Percentiles rank a stretch among this genome's conserved stretches.
phyloP scores from a whole-genome alignment of 345 rosid species.

The Cardamine occulta region DNA sequence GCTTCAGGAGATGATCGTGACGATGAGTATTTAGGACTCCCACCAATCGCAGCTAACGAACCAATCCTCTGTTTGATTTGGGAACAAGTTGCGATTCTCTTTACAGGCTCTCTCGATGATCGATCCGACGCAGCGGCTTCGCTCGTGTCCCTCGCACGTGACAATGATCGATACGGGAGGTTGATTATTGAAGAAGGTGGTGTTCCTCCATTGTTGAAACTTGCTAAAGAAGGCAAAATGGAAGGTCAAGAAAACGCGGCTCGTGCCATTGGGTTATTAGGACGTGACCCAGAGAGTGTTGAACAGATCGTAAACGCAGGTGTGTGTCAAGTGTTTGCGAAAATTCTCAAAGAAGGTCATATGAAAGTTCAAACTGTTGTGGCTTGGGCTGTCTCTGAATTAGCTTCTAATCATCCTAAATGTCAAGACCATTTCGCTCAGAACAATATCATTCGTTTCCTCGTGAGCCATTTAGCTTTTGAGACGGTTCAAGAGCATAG shows the following conservation, averaged over 20 bases:
- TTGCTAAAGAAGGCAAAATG: conserved; percentile 72
- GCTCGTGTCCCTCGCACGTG: conserved; percentile 76
- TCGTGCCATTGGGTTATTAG: conserved; percentile 75
- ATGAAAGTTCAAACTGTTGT: conserved; percentile 75
- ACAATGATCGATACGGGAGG: conserved; percentile 73
- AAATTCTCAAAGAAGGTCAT: conserved; percentile 80
- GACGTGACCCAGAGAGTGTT: conserved; percentile 74
- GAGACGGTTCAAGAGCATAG: conserved; percentile 87
- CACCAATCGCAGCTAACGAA: conserved; percentile 86
- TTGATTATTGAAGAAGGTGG: conserved; percentile 92
- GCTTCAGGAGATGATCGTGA: conserved; percentile 61
- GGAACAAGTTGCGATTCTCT: conserved; percentile 84
- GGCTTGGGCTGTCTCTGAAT: conserved; percentile 77
- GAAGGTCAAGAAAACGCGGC: conserved; percentile 88
- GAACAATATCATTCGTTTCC: conserved; percentile 71
- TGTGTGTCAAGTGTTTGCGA: conserved; percentile 71
- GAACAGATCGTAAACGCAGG: conserved; percentile 81
- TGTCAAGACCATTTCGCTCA: conserved; percentile 79
- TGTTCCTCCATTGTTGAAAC: conserved; percentile 70
- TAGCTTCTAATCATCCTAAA: conserved; percentile 64
- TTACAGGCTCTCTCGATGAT: conserved; percentile 63
- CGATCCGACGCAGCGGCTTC: conserved; percentile 81
- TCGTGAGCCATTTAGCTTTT: conserved; percentile 82
- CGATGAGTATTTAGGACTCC: conserved; percentile 71
- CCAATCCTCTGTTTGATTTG: conserved; percentile 83